A percentile compares a stretch with the other conserved stretches of the same genome.
phyloP scores from a whole-genome alignment of 1,284 basidiomycete genomes.

The Austropuccinia psidii region DNA sequence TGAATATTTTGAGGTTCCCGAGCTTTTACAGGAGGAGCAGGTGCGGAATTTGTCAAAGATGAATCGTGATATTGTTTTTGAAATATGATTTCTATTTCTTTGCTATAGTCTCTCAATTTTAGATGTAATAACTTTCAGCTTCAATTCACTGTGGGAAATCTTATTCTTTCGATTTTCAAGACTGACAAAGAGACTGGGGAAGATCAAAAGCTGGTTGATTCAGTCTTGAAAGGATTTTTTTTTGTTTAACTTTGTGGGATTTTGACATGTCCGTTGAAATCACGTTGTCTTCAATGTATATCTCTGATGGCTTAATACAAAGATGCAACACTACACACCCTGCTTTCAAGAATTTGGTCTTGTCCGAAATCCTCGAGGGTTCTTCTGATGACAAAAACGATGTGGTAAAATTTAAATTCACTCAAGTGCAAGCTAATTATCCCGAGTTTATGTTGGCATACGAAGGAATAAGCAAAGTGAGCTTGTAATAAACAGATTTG shows the following conservation, averaged over 20 bases:
- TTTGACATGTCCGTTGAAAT: constrained; percentile 84
- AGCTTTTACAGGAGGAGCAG: constrained; percentile 59
- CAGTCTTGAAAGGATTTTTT: constrained; percentile 71
- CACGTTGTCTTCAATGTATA: constrained; percentile 59
- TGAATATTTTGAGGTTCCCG: constrained; percentile 67
- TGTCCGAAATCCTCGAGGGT: constrained; percentile 57
- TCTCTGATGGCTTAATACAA: constrained; percentile 60
- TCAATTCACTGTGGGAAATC: constrained; percentile 75
- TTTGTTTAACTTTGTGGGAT: constrained; percentile 63
- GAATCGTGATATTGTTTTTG: not conserved
- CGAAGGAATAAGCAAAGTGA: constrained; percentile 65
- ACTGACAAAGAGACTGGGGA: constrained; percentile 51
- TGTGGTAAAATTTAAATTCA: constrained; percentile 76
- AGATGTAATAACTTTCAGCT: constrained; percentile 82
- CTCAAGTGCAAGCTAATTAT: constrained; percentile 70
- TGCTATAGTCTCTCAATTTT: constrained; percentile 55
- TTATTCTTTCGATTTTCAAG: constrained; percentile 77
- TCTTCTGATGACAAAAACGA: constrained; percentile 52
- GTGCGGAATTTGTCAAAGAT: not conserved
- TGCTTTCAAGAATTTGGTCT: constrained; percentile 60
- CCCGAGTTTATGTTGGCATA: constrained; percentile 77
- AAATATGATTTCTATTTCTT: not conserved
- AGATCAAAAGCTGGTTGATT: constrained; percentile 69
- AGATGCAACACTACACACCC: constrained; percentile 50
- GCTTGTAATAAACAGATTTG: not conserved